Percentiles rank a stretch among this genome's conserved stretches.
These are phyloP conservation scores for Phytophthora sp. DNA, from an alignment of 352 stramenopile genomes.

Conservation along the genomic window DNA sequence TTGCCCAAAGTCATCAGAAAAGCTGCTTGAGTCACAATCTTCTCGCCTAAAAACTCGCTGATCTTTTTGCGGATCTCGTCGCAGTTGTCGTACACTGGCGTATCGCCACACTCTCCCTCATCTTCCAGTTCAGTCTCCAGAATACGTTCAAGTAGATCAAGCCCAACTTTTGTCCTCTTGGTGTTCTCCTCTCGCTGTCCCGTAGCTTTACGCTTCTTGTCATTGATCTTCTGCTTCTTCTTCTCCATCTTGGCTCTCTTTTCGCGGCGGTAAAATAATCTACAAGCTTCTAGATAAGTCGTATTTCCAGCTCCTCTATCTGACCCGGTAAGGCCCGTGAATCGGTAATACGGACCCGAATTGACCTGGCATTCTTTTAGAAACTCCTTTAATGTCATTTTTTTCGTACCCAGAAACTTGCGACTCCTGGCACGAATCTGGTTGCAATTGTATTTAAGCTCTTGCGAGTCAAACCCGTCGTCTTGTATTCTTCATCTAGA, in stretches of 20 bases:
- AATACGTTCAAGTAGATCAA: constrained; percentile 42
- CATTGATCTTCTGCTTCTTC: constrained; percentile 16
- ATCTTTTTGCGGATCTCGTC: constrained; percentile 59
- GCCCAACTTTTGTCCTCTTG: constrained; percentile 26
- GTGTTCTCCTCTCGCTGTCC: constrained; percentile 21
- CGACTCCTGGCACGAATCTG: constrained; percentile 45
- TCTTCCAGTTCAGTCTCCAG: constrained; percentile 31
- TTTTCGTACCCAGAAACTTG: constrained; percentile 47
- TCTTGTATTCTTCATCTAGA: constrained; percentile 19
- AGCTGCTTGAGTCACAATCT: constrained; percentile 42
- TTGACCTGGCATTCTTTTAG: constrained; percentile 43
- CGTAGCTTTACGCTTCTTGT: constrained; percentile 30
- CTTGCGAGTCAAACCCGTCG: constrained; percentile 15
- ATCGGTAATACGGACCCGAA: constrained; percentile 45
- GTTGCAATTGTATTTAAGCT: constrained; percentile 42
- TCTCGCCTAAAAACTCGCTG: constrained; percentile 38
- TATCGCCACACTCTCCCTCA: constrained; percentile 26
- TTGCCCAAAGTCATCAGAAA: constrained; percentile 37
- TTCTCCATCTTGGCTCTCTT: constrained; percentile 13
- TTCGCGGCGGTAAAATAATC: constrained; percentile 48
- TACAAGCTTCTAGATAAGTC: constrained; percentile 35
- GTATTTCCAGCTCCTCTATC: constrained; percentile 39
- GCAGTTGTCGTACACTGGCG: constrained; percentile 58
- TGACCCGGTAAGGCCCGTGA: constrained; percentile 50
- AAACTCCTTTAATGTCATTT: constrained; percentile 51